These are phyloP conservation scores for Venustampulla echinocandica DNA, from an alignment of 495 filamentous ascomycete genomes.

Conservation along the genomic window DNA sequence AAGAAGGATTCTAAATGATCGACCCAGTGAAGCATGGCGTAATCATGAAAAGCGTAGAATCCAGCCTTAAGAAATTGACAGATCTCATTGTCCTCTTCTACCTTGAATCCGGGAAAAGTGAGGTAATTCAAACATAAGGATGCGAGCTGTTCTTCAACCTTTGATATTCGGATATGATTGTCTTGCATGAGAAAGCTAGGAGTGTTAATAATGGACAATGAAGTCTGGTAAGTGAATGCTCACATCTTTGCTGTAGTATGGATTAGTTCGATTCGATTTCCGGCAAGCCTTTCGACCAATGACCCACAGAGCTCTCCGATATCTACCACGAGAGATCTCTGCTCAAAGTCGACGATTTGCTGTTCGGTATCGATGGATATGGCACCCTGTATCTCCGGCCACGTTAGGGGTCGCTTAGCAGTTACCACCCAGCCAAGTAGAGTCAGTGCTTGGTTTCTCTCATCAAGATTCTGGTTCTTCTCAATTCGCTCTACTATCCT, in stretches of 20 bases:
- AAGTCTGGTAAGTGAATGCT: slow-evolving; percentile 5
- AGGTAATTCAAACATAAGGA: slow-evolving; percentile 28
- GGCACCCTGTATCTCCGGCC: slow-evolving; percentile 39
- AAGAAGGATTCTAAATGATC: slow-evolving; percentile 25
- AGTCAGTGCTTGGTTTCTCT: slow-evolving; percentile 25
- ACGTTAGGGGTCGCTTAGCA: slow-evolving; percentile 36
- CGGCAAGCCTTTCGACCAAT: slow-evolving; percentile 30
- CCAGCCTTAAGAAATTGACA: slow-evolving; percentile 18
- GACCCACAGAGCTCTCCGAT: slow-evolving; percentile 37
- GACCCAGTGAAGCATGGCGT: slow-evolving; percentile 31
- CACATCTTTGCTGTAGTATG: slow-evolving; percentile 36
- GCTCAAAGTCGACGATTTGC: slow-evolving; percentile 20
- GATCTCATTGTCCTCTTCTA: slow-evolving; percentile 13
- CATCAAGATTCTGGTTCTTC: slow-evolving; percentile 5
- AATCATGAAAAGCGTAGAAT: slow-evolving; percentile 30
- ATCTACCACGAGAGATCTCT: slow-evolving; percentile 24
- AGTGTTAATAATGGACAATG: background rate
- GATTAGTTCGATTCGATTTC: slow-evolving; percentile 31
- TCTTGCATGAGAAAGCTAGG: slow-evolving; percentile 12
- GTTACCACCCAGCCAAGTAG: slow-evolving; percentile 37
- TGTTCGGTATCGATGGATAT: slow-evolving; percentile 26
- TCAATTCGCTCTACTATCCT: slow-evolving; percentile 31
- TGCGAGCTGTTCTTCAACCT: slow-evolving; percentile 25
- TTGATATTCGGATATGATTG: slow-evolving; percentile 14
- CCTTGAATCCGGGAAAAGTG: slow-evolving; percentile 24